Percentiles rank a stretch among this genome's conserved stretches.
Conservation (phyloP, 345 rosid genomes). For the Eucalyptus tenuipes region DNA sequence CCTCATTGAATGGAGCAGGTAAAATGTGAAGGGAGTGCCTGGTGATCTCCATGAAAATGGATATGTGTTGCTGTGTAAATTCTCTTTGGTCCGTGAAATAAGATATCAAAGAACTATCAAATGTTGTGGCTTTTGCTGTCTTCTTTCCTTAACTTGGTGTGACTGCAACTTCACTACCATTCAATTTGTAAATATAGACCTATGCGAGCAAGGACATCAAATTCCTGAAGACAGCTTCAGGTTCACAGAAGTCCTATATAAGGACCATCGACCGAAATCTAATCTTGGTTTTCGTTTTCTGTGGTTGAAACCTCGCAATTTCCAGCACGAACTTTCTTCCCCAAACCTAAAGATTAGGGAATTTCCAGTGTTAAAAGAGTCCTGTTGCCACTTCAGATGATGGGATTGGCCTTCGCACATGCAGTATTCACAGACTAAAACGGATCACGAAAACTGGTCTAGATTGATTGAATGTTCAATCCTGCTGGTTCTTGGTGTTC, state of each 20-base stretch:
- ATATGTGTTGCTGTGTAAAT: neutral
- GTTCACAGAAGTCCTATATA: neutral
- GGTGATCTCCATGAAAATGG: neutral
- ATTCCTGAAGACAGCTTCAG: neutral
- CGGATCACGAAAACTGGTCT: neutral
- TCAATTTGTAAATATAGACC: neutral
- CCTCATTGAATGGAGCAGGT: neutral
- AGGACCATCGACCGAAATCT: neutral
- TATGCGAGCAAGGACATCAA: neutral
- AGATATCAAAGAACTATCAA: neutral
- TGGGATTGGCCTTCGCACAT: neutral
- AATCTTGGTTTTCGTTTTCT: neutral
- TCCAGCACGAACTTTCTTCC: neutral
- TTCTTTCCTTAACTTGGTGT: neutral
- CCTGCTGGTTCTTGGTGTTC: neutral
- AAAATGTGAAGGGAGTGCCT: neutral
- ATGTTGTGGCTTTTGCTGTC: neutral
- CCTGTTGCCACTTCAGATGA: neutral
- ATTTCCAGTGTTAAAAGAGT: neutral
- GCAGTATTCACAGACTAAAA: neutral
- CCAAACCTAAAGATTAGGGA: neutral
- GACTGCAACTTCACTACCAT: neutral
- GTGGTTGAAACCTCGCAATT: neutral
- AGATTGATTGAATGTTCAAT: neutral
- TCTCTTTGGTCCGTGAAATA: neutral